Evolutionary conservation across 768 basidiomycete species (phyloP), one percentile per base, ranked within the genome.

Genomic region (Mycena epipterygia): DNA sequence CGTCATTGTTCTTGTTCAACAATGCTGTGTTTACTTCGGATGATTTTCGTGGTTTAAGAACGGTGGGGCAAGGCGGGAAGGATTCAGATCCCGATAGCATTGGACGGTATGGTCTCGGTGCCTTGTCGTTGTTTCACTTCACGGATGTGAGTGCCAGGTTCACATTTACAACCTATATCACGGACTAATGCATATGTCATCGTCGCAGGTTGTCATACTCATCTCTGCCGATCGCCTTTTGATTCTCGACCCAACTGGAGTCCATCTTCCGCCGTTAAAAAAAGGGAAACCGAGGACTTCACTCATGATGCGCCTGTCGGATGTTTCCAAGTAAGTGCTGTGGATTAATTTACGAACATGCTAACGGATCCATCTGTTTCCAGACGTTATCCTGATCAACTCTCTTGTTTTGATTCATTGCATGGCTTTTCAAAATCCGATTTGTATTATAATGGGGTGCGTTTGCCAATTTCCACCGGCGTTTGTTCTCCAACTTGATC

Each of bases 41-140:
- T 16, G 80, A 81, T 67, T 78, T 79, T 39, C 61, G 73, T 19
- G 78, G 79, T 0, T 68, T 81, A 42, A 62, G 76, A 16, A 49
- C 71, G n/a, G 70, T 81, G 16, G 80, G 80, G 16, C 51, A 65
- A 8, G 79, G 80, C 2, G 76, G 78, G 2, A 80, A 81, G 56
- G 59, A 51, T 2, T 75, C 60, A 12, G 42, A 73, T n/a, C 63
- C 55, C 3, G 75, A 76, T 37, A 73, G 74, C 14, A 81, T 80
- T 27, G 80, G 80, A 5, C 74, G 73, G 13, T 81, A 80, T 68
- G 80, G 80, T 3, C 68, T 79, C 12, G 80, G 80, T 1, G 75
- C 79, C 2, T 63, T 81, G n/a, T 73, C 74, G 0, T 66, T 79
- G 35, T 81, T 76, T 46, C 80, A 81, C 64, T 79, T 81, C 46